Evolutionary conservation across 768 basidiomycete genomes (phyloP).

Genomic region (Chalciporus chontae): DNA sequence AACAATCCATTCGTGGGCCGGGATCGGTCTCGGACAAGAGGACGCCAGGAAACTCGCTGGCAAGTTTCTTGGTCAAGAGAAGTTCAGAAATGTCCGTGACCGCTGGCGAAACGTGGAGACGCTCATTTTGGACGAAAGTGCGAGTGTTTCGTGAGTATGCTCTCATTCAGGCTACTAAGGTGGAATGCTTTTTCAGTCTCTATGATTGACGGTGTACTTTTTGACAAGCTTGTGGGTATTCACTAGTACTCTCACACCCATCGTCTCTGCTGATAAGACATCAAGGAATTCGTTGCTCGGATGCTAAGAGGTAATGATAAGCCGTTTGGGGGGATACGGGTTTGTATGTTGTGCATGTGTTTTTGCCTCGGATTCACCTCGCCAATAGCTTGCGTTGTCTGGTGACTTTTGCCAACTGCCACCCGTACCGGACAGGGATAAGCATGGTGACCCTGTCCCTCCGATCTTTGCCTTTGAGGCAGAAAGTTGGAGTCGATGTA

Average conservation of each 20-base stretch:
- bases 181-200: conserved; percentile 52
- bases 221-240: conserved; percentile 70
- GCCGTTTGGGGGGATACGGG: conserved; percentile 89
- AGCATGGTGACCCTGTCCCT: conserved; percentile 45
- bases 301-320: conserved; percentile 44
- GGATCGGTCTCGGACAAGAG: conserved; percentile 72
- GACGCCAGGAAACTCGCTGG: conserved; percentile 46
- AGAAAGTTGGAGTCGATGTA: conserved; percentile 62
- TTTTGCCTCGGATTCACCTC: neutral
- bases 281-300: conserved; percentile 61
- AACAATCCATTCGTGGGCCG: conserved; percentile 82
- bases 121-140: conserved; percentile 85
- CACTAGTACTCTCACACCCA: conserved; percentile 30
- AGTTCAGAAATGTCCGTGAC: conserved; percentile 37
- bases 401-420: conserved; percentile 93
- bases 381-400: conserved; percentile 66
- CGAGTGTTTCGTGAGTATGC: conserved; percentile 16
- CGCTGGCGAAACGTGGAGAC: conserved; percentile 64
- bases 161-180: neutral
- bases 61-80: conserved; percentile 47
- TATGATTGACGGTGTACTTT: conserved; percentile 79
- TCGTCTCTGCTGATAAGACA: conserved; percentile 28
- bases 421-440: conserved; percentile 58
- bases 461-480: conserved; percentile 80
- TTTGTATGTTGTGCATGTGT: conserved; percentile 22